Evolutionary conservation across 495 filamentous ascomycete species (phyloP), one percentile per base, ranked within the genome.

Genomic region (Penicillium mononematosum): DNA sequence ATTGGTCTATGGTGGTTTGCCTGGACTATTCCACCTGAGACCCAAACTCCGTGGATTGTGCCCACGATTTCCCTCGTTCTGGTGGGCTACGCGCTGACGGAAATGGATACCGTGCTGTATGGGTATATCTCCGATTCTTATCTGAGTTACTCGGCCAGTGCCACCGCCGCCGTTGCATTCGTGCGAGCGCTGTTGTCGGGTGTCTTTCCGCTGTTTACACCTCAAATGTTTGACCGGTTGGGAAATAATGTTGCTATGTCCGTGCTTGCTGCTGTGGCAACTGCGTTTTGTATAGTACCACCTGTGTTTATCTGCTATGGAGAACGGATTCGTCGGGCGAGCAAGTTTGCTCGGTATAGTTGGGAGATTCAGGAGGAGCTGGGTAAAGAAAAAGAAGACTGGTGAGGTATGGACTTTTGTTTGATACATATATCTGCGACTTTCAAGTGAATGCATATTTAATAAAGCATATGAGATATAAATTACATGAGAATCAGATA

Each of bases 91-190:
- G 78, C 78, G 0, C 62, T 77, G 32, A 80, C 79, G 22, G 81
- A 84, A 60, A 66, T 82, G 38, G 75, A 73, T 16, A 77, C 70
- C 1, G 72, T 76, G 14, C 66, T 84, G 0, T 70, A 74, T 17
- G 79, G 77, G 1, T 85, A 85, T 54, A 69, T 85, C 12, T 75
- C 79, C 16, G 80, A 83, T 61, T 69, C 75, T 20, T 85, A 84
- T 56, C 67, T 76, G 10, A 72, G 73, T 38, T 82, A 80, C 57
- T 75, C 78, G 0, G 77, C 79, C 0, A 81, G 78, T 50, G 81
- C 75, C 3, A 78, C 79, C 42, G 79, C 79, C 9, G 74, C 79
- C 0, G 57, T 84, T 50, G 66, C 74, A 0, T 71, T 83, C 9
- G 38, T 80, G 10, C 70, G 80, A 2, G 75, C 77, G 0, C 34